Evolutionary conservation across 257 asterid genomes (phyloP), one percentile per base, ranked within the genome.

Genomic region (Fraxinus americana): DNA sequence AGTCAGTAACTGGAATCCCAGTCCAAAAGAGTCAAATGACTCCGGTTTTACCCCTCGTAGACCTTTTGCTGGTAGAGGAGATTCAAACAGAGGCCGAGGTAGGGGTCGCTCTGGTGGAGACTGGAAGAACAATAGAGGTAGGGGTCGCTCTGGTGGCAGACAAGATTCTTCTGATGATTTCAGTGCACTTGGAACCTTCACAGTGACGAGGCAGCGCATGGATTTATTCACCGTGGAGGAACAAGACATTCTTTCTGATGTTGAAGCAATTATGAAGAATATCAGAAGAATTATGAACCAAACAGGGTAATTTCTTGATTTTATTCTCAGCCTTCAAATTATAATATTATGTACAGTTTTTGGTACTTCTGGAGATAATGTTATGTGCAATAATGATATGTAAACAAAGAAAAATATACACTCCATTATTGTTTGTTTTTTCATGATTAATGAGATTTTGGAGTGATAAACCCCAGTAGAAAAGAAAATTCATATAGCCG

Each of bases 221-320:
- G 96, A 94, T 88, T 35, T 72, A 11, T 93, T 95, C 83, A 87
- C 97, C 1, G 91, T 83, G n/a, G 99, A 95, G 72, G 98, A 93
- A 78, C 94, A 91, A 80, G 97, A 93, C 16, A 84, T 88, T 80
- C 94, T 95, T 73, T 76, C 83, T 8, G 93, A 89, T 50, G 82
- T 80, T 54, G 98, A 95, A 25, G 71, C 90, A 8, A 78, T 90
- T 14, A 88, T 95, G 96, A 91, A 91, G 86, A 84, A 76, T 82
- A 86, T 93, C 84, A 88, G 97, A 80, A 84, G 89, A 80, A 81
- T 93, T 61, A 87, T 91, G 95, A 83, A 85, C 79, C 91, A 80
- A 79, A 76, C 89, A 6, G 94, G 97, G 99, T 95, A 93, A 82
- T 72, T 74, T 83, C 54, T 65, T 74, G 1, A 57, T 74, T 71